phyloP scores from a whole-genome alignment of 1,139 yeast genomes.

The Yamadazyma triangularis region DNA sequence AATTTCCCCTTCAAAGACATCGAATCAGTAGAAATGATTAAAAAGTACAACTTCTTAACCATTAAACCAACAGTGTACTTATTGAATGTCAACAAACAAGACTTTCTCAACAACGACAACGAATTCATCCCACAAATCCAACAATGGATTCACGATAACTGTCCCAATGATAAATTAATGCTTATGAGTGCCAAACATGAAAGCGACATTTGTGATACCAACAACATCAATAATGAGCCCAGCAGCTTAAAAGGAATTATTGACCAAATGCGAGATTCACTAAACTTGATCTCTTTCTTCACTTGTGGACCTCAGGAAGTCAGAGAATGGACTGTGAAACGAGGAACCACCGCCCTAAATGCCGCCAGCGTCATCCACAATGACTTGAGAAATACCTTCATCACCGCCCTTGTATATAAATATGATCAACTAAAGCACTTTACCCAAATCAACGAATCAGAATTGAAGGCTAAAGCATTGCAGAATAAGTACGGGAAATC shows the following conservation, averaged over 20 bases:
- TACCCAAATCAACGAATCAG: slow-evolving; percentile 37
- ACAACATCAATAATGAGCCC: no score
- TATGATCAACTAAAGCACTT: slow-evolving; percentile 56
- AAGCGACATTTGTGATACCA: slow-evolving; percentile 26
- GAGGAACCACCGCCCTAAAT: slow-evolving; percentile 77
- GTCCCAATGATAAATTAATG: slow-evolving; percentile 52
- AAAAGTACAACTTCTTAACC: slow-evolving; percentile 57
- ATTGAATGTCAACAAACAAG: slow-evolving; percentile 56
- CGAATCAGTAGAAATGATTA: slow-evolving; percentile 54
- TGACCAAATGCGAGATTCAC: slow-evolving; percentile 59
- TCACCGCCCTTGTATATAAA: slow-evolving; percentile 83
- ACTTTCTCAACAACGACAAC: slow-evolving; percentile 42
- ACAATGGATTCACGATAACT: slow-evolving; percentile 50
- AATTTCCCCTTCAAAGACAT: slow-evolving; percentile 44
- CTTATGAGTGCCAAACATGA: slow-evolving; percentile 62
- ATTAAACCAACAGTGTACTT: slow-evolving; percentile 67
- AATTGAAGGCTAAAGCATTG: slow-evolving; percentile 45
- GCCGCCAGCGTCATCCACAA: slow-evolving; percentile 95
- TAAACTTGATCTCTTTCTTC: slow-evolving; percentile 77
- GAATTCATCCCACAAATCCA: slow-evolving; percentile 41
- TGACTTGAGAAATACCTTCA: slow-evolving; percentile 78
- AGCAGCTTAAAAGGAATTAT: background rate
- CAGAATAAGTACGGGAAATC: slow-evolving; percentile 64
- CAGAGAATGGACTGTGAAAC: slow-evolving; percentile 86
- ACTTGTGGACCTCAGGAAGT: slow-evolving; percentile 91